Percentiles rank a stretch among this genome's conserved stretches.
Conservation (phyloP, 1,284 basidiomycete species). For the Microbotryum saponariae region DNA sequence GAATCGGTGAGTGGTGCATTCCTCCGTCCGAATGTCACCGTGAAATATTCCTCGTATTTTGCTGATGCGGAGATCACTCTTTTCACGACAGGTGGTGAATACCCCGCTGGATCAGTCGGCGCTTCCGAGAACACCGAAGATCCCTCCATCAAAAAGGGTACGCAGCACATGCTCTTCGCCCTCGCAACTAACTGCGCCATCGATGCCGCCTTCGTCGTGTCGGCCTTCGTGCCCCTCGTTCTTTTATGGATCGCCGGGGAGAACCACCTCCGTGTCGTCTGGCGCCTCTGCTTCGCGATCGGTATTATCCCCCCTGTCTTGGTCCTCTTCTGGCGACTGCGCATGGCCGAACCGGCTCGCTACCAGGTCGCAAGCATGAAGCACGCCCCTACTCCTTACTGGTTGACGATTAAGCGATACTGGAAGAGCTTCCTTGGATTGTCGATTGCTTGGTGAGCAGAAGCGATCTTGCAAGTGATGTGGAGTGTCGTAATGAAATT, state of each 20-base stretch:
- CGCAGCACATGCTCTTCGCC: constrained; percentile 78
- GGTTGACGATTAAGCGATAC: constrained; percentile 71
- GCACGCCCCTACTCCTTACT: constrained; percentile 60
- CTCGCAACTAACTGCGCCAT: constrained; percentile 70
- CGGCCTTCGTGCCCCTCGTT: constrained; percentile 63
- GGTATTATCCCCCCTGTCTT: constrained; percentile 71
- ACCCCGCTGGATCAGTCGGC: constrained; percentile 85
- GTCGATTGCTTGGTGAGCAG: constrained; percentile 57
- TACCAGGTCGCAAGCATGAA: constrained; percentile 71
- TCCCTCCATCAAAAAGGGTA: constrained; percentile 58
- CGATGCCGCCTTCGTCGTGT: constrained; percentile 74
- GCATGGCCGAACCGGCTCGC: constrained; percentile 69
- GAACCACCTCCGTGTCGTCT: constrained; percentile 71
- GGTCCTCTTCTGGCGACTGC: constrained; percentile 77
- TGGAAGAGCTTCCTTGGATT: constrained; percentile 62
- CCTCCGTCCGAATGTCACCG: too few relatives aligned
- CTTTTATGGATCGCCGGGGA: constrained; percentile 79
- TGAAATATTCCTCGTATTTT: constrained; percentile 3
- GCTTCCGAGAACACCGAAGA: constrained; percentile 85
- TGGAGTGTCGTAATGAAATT: background rate
- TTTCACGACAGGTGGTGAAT: constrained; percentile 56
- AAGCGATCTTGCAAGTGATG: background rate
- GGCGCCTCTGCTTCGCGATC: constrained; percentile 82
- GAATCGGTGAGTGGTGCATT: constrained; percentile 38
- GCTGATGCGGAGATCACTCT: constrained; percentile 37